Base-by-base conservation (phyloP, 179 eudicot species). In the Nepenthes alata region DNA sequence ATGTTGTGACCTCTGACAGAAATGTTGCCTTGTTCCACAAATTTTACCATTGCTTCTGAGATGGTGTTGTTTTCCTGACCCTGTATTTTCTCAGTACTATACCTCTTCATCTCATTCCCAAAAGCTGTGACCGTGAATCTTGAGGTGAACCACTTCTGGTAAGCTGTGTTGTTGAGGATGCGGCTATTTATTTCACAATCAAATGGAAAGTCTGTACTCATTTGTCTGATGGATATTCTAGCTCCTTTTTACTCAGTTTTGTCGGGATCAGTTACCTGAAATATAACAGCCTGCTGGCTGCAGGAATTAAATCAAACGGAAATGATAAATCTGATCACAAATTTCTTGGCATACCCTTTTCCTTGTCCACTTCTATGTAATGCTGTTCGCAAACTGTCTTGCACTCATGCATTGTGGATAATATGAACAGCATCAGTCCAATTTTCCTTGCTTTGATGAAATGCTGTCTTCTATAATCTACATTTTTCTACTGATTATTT, bases 71-170 rank as follows among this genome's bases (percentile, higher is more conserved):
- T 62, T 57, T 68, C 86, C 9, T 65, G 45, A 57, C 91, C 89
- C 16, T 39, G 67, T 5, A 53, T 2, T 34, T 50, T 10, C 53
- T 86, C 95, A 0, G 60, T 84, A 78, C 60, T 53, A 69, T 74
- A 69, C 96, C 96, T 86, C 64, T 86, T 89, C 79, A 86, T 72
- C 59, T 89, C 96, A 34, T 89, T 84, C 12, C 82, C 89, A 59
- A 89, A 88, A 0, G 83, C 81, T 11, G 91, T 81, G 55, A 74
- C 73, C 2, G 65, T 72, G 81, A 89, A 89, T 56, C 81, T 72
- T 37, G 85, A 77, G 13, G 73, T 35, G 64, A 86, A 78, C 96
- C 96, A 89, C 15, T 77, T 51, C 53, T 84, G 88, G 75, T 86
- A 89, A 14, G 69, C 77, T 0, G 63, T 52, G 71, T 68, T 81